phyloP scores from a whole-genome alignment of 2,329 filamentous ascomycete species.

The Colletotrichum eremochloae region DNA sequence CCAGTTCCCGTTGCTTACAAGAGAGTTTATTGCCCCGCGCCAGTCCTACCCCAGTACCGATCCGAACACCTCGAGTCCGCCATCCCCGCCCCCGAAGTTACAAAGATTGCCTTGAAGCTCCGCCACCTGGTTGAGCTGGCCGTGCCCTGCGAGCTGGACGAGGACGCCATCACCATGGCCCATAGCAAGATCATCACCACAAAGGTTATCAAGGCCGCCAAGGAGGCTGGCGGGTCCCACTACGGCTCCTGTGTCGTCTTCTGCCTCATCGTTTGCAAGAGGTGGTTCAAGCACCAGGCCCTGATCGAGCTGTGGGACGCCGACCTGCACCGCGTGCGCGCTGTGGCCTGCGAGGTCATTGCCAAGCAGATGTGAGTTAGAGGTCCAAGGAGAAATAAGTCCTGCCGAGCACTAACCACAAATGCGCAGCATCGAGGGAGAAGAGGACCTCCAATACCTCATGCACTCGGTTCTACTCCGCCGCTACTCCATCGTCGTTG shows the following conservation, averaged over 20 bases:
- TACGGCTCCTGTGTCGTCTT: conserved; percentile 86
- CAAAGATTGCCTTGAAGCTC: conserved; percentile 88
- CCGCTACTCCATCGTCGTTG: conserved; percentile 84
- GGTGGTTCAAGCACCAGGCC: conserved; percentile 85
- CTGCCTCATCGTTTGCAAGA: conserved; percentile 79
- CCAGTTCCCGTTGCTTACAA: conserved; percentile 28
- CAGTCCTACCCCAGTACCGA: conserved; percentile 76
- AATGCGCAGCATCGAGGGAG: conserved; percentile 78
- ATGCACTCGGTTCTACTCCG: conserved; percentile 87
- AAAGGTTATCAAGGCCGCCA: conserved; percentile 84
- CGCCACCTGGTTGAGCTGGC: conserved; percentile 92
- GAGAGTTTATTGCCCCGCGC: conserved; percentile 7
- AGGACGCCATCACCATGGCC: conserved; percentile 78
- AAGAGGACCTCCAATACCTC: conserved; percentile 83
- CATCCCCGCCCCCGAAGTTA: conserved; percentile 83
- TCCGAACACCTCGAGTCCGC: conserved; percentile 73
- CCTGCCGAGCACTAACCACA: background rate
- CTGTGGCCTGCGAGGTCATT: conserved; percentile 88
- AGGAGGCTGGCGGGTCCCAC: conserved; percentile 82
- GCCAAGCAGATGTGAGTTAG: conserved; percentile 74
- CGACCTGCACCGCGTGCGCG: conserved; percentile 82
- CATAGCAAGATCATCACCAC: conserved; percentile 89
- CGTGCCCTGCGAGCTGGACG: conserved; percentile 90
- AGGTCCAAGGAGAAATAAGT: background rate
- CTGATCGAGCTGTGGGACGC: conserved; percentile 91